phyloP scores from a whole-genome alignment of 2,329 filamentous ascomycete species.

The Ustilaginoidea virens region DNA sequence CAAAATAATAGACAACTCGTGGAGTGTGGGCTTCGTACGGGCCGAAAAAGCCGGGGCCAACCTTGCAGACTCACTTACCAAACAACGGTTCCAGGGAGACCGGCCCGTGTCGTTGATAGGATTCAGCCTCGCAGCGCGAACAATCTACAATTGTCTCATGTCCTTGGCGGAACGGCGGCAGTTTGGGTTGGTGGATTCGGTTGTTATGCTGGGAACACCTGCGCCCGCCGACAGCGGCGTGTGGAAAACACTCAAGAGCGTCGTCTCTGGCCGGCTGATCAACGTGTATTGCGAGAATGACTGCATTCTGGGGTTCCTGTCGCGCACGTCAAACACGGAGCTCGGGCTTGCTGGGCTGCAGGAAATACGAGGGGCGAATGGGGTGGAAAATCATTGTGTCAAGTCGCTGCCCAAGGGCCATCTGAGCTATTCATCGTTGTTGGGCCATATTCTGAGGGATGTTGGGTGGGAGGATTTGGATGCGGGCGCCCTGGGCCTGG shows the following conservation, averaged over 20 bases:
- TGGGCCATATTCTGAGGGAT: constrained; percentile 49
- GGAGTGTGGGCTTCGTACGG: constrained; percentile 59
- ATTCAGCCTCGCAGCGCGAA: constrained; percentile 66
- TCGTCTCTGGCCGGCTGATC: constrained; percentile 70
- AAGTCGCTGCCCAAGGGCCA: constrained; percentile 53
- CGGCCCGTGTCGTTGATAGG: constrained; percentile 67
- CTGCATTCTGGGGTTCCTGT: constrained; percentile 77
- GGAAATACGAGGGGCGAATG: constrained; percentile 48
- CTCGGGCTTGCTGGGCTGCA: constrained; percentile 77
- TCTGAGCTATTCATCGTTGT: constrained; percentile 51
- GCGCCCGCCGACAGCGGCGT: constrained; percentile 55
- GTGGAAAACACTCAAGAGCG: constrained; percentile 65
- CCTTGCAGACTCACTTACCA: constrained; percentile 70
- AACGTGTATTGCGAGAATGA: constrained; percentile 85
- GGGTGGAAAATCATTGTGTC: constrained; percentile 53
- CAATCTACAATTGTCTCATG: constrained; percentile 74
- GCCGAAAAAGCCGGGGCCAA: constrained; percentile 57
- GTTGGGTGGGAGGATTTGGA: constrained; percentile 56
- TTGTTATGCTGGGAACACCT: constrained; percentile 70
- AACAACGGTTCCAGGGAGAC: constrained; percentile 63
- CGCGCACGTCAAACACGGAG: constrained; percentile 66
- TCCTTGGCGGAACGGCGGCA: constrained; percentile 63
- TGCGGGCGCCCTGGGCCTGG: no score
- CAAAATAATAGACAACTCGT: constrained; percentile 68
- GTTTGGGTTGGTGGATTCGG: constrained; percentile 77